phyloP scores from a whole-genome alignment of 495 filamentous ascomycete species.

The Elasticomyces elasticus region DNA sequence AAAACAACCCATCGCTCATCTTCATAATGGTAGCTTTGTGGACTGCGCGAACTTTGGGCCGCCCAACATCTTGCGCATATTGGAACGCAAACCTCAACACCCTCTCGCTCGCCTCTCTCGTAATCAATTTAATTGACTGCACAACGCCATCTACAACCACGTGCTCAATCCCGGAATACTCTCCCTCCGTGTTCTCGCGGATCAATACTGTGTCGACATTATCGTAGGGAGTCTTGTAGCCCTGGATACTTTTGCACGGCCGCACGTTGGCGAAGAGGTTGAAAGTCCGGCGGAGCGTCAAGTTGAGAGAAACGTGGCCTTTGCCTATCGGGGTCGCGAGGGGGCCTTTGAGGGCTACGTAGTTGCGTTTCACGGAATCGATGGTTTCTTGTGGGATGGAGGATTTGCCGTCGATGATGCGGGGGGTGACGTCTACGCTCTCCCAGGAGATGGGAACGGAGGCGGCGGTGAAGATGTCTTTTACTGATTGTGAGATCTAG shows the following conservation, averaged over 20 bases:
- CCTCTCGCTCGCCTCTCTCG: slow-evolving; percentile 80
- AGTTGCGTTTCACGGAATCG: slow-evolving; percentile 80
- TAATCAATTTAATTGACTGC: slow-evolving; percentile 99
- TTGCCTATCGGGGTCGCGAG: slow-evolving; percentile 95
- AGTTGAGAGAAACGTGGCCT: slow-evolving; percentile 97
- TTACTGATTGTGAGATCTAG: slow-evolving; percentile 92
- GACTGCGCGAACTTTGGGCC: slow-evolving; percentile 90
- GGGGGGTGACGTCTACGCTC: slow-evolving; percentile 87
- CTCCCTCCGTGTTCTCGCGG: slow-evolving; percentile 99
- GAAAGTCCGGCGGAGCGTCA: slow-evolving; percentile 96
- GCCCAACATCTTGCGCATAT: slow-evolving; percentile 81
- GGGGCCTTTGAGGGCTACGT: slow-evolving; percentile 93
- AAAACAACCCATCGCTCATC: slow-evolving; percentile 98
- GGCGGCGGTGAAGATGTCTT: slow-evolving; percentile 93
- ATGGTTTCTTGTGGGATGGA: slow-evolving; percentile 86
- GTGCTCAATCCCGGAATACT: slow-evolving; percentile 99
- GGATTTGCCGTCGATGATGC: slow-evolving; percentile 84
- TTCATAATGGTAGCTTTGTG: slow-evolving; percentile 99
- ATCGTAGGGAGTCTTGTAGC: slow-evolving; percentile 98
- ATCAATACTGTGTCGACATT: slow-evolving; percentile 95
- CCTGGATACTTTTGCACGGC: slow-evolving; percentile 89
- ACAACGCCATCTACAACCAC: slow-evolving; percentile 96
- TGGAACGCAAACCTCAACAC: slow-evolving; percentile 96
- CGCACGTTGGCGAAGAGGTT: slow-evolving; percentile 99
- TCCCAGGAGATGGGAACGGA: slow-evolving; percentile 94